Evolutionary conservation across 345 rosid species (phyloP).

Genomic region (Erodium maritimum): DNA sequence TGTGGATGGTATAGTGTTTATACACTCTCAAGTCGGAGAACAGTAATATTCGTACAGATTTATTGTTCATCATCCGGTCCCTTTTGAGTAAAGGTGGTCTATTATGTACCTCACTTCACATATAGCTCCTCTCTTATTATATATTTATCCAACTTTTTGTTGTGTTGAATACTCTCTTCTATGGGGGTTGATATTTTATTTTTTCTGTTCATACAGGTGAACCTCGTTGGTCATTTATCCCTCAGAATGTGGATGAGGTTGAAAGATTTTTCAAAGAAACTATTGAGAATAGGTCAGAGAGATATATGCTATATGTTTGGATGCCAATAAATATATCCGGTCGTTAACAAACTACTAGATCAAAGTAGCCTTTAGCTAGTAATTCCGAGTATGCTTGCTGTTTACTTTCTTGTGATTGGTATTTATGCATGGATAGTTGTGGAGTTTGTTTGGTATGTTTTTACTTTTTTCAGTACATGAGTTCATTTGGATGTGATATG

Average conservation of each 20-base stretch:
- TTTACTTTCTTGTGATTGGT: neutral
- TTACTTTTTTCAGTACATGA: neutral
- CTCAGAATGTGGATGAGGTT: slow-evolving; percentile 48
- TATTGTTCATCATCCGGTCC: neutral
- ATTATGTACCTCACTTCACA: neutral
- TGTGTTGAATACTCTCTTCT: neutral
- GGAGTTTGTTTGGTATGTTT: neutral
- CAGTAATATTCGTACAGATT: no score
- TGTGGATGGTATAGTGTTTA: no score
- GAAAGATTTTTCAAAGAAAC: slow-evolving; percentile 80
- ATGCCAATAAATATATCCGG: neutral
- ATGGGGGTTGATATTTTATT: neutral
- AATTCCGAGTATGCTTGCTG: neutral
- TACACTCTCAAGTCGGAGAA: no score
- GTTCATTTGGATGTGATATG: neutral
- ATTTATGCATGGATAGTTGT: neutral
- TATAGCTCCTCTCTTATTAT: neutral
- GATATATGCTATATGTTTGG: no score
- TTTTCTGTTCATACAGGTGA: slow-evolving; percentile 43
- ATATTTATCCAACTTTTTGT: no score
- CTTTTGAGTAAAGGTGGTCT: neutral
- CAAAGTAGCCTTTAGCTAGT: neutral
- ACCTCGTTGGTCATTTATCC: slow-evolving; percentile 67
- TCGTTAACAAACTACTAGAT: neutral
- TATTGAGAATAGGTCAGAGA: slow-evolving; percentile 62